Evolutionary conservation across 208 protist genomes (phyloP).

Genomic region (Spongospora subterranea): DNA sequence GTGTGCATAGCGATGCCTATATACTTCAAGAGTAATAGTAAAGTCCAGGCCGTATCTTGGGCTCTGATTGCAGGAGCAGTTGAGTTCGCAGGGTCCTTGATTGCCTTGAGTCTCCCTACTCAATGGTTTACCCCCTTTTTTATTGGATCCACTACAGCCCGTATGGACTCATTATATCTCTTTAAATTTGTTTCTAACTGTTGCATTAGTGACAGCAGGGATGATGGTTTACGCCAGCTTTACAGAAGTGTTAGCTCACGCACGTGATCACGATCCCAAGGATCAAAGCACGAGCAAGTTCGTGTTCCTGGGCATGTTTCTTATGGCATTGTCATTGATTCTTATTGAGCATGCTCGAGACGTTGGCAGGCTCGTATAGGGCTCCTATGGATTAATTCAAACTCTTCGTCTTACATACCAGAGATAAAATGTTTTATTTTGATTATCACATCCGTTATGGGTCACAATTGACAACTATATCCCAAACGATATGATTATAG

Average conservation of each 20-base stretch:
- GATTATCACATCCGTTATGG: no score
- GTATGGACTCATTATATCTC: not conserved
- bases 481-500: no score
- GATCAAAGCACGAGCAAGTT: not conserved
- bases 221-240: conserved; percentile 14
- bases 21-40: conserved; percentile 56
- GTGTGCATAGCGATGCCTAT: conserved; percentile 58
- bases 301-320: not conserved
- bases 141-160: not conserved
- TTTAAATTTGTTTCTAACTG: not conserved
- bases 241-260: not conserved
- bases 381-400: no score
- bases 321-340: conserved; percentile 13
- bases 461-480: no score
- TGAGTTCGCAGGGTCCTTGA: conserved; percentile 49
- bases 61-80: not conserved
- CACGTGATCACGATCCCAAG: conserved; percentile 9
- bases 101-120: conserved; percentile 37
- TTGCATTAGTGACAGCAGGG: conserved; percentile 15
- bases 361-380: no score
- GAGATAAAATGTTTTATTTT: no score
- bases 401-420: no score
- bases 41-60: conserved; percentile 30
- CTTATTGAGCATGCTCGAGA: not conserved
- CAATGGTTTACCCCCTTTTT: not conserved